Conservation (phyloP, 352 stramenopile species). For the Ophiocytium majus region DNA sequence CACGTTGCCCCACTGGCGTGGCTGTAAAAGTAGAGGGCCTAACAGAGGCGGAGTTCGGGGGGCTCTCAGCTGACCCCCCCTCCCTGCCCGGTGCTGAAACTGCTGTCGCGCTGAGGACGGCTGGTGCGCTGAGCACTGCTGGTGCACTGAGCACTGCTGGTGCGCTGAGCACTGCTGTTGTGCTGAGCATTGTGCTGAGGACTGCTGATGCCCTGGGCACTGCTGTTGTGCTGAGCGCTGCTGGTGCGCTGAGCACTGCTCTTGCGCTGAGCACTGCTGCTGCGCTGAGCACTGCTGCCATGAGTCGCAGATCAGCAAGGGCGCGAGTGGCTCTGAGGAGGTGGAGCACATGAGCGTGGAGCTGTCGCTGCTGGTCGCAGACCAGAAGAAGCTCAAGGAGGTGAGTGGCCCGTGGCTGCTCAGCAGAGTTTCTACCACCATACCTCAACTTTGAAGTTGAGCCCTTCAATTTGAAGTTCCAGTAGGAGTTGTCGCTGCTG, state of each 20-base stretch:
- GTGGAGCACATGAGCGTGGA: background rate
- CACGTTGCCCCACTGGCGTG: too few species aligned
- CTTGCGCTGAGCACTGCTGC: background rate
- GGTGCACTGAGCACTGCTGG: background rate
- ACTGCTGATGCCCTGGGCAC: too few species aligned
- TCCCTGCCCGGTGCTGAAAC: background rate
- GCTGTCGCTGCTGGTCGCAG: background rate
- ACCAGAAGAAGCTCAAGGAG: conserved; percentile 21
- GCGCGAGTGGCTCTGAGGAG: background rate
- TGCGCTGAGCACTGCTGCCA: background rate
- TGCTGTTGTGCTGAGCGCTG: too few species aligned
- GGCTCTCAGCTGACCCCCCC: too few species aligned
- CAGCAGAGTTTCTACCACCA: too few species aligned
- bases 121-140: background rate
- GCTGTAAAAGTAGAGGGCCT: too few species aligned
- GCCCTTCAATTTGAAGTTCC: too few species aligned
- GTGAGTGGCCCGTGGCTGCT: too few species aligned
- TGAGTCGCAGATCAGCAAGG: conserved; percentile 6
- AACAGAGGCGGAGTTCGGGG: too few species aligned
- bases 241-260: too few species aligned
- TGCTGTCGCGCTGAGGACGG: background rate
- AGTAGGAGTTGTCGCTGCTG: background rate
- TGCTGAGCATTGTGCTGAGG: background rate
- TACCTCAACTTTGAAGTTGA: too few species aligned
- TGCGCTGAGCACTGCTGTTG: background rate